Evolutionary conservation across 2,329 filamentous ascomycete species (phyloP).

Genomic region (Xylariaceae sp.): DNA sequence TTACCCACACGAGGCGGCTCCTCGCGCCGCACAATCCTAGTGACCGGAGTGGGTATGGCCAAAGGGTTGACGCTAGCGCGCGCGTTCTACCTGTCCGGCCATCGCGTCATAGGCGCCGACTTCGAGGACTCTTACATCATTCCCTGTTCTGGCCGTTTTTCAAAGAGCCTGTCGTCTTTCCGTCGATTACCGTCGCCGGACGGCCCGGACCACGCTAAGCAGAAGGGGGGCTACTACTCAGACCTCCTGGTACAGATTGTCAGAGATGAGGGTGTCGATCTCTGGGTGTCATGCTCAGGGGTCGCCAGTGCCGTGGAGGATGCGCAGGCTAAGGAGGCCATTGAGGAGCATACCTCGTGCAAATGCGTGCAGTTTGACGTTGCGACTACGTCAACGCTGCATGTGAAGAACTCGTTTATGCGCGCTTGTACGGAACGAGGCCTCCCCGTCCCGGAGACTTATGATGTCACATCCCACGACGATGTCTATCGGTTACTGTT

Average conservation of each 20-base stretch:
- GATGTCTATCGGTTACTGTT: constrained; percentile 51
- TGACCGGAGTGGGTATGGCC: constrained; percentile 68
- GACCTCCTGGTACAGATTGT: constrained; percentile 53
- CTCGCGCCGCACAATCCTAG: constrained; percentile 48
- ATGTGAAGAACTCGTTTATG: constrained; percentile 63
- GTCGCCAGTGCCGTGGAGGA: constrained; percentile 62
- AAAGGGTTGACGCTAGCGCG: constrained; percentile 65
- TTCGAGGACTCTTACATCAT: constrained; percentile 43
- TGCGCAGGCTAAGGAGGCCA: constrained; percentile 55
- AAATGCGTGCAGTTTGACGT: constrained; percentile 59
- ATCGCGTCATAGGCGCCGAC: constrained; percentile 68
- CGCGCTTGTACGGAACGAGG: constrained; percentile 49
- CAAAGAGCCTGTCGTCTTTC: constrained; percentile 50
- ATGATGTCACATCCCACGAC: constrained; percentile 47
- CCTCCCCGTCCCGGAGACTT: constrained; percentile 48
- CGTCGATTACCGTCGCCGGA: constrained; percentile 39
- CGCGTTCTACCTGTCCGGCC: constrained; percentile 57
- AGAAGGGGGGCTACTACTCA: constrained; percentile 51
- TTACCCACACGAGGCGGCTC: background rate
- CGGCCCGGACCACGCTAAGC: constrained; percentile 28
- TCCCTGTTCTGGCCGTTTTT: constrained; percentile 52
- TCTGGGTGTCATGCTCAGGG: constrained; percentile 73
- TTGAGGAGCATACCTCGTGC: constrained; percentile 54
- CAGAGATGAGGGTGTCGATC: constrained; percentile 53
- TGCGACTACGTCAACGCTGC: constrained; percentile 50